phyloP scores from a whole-genome alignment of 2,329 filamentous ascomycete genomes.

The Xylaria sp. region DNA sequence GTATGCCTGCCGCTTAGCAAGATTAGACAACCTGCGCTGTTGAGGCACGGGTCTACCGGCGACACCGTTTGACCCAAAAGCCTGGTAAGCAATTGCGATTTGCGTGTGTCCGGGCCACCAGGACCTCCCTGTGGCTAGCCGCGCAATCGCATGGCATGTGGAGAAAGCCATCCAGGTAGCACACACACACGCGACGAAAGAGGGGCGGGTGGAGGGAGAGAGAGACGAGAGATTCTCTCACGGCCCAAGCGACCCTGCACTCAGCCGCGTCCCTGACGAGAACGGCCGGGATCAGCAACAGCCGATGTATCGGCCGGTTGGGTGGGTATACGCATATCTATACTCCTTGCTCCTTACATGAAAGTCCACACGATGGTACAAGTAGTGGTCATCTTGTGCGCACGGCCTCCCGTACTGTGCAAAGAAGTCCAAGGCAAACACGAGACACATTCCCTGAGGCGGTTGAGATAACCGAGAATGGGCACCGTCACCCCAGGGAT shows the following conservation, averaged over 20 bases:
- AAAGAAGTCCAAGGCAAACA: background rate
- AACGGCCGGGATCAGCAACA: constrained; percentile 15
- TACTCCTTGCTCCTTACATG: too few species aligned
- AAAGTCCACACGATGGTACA: background rate
- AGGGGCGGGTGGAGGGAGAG: background rate
- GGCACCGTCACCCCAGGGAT: constrained; percentile 26
- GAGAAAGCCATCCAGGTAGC: constrained; percentile 19
- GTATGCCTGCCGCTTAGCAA: constrained; percentile 12
- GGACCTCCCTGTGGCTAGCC: constrained; percentile 19
- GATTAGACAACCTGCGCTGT: constrained; percentile 4
- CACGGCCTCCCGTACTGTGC: constrained; percentile 3
- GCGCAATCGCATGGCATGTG: constrained; percentile 33
- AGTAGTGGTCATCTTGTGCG: background rate
- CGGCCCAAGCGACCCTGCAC: constrained; percentile 21
- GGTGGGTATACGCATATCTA: background rate
- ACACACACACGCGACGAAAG: background rate
- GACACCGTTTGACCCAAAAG: constrained; percentile 31
- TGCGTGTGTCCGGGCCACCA: background rate
- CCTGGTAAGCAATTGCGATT: constrained; percentile 30
- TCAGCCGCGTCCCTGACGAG: constrained; percentile 27
- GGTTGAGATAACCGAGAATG: constrained; percentile 36
- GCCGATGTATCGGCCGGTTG: constrained; percentile 14
- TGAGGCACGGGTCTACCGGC: constrained; percentile 17
- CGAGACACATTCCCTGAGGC: constrained; percentile 17
- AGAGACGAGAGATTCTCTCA: constrained; percentile 12